Percentiles rank a stretch among this genome's conserved stretches.
phyloP scores from a whole-genome alignment of 306 rosid genomes.

The Canavalia gladiata region DNA sequence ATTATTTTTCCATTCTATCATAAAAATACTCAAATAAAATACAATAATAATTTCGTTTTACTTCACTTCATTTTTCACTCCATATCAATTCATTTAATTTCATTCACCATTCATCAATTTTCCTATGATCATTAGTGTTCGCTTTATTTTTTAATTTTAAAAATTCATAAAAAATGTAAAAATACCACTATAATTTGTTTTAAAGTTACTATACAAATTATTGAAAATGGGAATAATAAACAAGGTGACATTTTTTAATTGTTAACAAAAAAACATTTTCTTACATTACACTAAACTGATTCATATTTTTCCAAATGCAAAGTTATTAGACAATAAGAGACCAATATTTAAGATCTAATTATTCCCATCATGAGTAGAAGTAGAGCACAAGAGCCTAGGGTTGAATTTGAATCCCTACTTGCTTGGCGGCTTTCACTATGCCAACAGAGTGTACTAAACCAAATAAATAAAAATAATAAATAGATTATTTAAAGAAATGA shows the following conservation, averaged over 20 bases:
- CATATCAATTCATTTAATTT: background rate
- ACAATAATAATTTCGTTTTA: background rate
- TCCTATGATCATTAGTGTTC: background rate
- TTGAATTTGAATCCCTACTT: background rate
- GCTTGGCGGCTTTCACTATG: background rate
- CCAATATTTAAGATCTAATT: background rate
- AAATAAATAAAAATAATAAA: too few species aligned
- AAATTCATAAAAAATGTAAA: background rate
- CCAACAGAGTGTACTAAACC: background rate
- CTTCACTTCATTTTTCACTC: background rate
- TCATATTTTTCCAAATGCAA: background rate
- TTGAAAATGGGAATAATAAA: background rate
- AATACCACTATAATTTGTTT: too few species aligned
- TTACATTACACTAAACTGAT: background rate
- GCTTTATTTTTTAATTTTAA: too few species aligned
- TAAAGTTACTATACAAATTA: background rate
- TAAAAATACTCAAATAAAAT: background rate
- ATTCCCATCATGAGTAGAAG: slow-evolving; percentile 13
- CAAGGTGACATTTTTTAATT: background rate
- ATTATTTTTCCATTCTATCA: background rate
- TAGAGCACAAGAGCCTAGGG: slow-evolving; percentile 3
- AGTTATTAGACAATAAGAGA: background rate
- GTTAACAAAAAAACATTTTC: background rate
- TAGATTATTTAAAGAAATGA: too few species aligned
- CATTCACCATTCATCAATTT: background rate